These are phyloP conservation scores for Neofusicoccum kwambonambiense DNA, from an alignment of 2,329 filamentous ascomycete genomes.

Conservation along the genomic window DNA sequence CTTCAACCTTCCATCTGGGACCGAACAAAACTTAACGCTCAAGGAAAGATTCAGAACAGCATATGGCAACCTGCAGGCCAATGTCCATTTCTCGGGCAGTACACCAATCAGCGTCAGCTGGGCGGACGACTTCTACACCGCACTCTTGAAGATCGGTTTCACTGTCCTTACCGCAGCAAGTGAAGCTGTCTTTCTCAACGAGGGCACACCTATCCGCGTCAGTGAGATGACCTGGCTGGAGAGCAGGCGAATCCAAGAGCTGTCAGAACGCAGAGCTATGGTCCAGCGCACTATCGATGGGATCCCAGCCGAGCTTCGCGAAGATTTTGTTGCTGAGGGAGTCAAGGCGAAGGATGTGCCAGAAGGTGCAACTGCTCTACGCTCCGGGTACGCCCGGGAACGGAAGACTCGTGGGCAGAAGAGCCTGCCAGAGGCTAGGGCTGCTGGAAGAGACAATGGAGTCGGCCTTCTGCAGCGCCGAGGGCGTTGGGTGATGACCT, in stretches of 20 bases:
- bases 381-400: conserved; percentile 64
- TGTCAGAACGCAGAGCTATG: conserved; percentile 55
- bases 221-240: conserved; percentile 86
- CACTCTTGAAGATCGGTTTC: conserved; percentile 82
- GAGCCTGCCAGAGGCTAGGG: conserved; percentile 34
- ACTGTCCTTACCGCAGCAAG: conserved; percentile 87
- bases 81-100: conserved; percentile 71
- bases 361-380: conserved; percentile 31
- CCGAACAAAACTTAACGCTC: conserved; percentile 45
- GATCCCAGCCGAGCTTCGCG: conserved; percentile 44
- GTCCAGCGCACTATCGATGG: conserved; percentile 36
- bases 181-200: conserved; percentile 93
- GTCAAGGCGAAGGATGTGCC: conserved; percentile 32
- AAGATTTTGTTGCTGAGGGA: conserved; percentile 39
- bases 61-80: conserved; percentile 88
- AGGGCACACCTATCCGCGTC: conserved; percentile 73
- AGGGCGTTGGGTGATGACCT: conserved; percentile 72
- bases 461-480: conserved; percentile 78
- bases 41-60: conserved; percentile 66
- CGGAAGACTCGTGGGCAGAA: conserved; percentile 58
- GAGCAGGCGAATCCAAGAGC: conserved; percentile 75
- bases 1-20: conserved; percentile 59
- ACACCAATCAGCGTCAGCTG: conserved; percentile 71
- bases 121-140: conserved; percentile 95
- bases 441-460: conserved; percentile 53